Conservation (phyloP, 106 monocot species). For the Dactylorhiza incarnata region DNA sequence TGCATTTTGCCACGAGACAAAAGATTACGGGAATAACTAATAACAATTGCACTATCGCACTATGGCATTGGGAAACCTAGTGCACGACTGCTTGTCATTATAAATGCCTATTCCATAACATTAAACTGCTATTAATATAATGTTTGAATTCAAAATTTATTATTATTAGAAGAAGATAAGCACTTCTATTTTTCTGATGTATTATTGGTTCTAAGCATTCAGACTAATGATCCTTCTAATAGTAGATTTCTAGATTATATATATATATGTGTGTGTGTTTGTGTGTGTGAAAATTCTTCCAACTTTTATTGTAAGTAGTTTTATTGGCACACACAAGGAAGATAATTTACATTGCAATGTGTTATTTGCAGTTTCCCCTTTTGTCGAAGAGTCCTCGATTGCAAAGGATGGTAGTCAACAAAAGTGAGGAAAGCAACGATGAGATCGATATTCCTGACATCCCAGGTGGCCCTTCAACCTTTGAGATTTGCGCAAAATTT, state of each 20-base stretch:
- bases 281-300: not conserved
- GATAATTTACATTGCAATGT: not conserved
- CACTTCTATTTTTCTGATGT: not conserved
- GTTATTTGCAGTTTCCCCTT: conserved; percentile 57
- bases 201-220: not conserved
- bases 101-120: not conserved
- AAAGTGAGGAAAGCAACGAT: conserved; percentile 29
- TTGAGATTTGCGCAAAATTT: conserved; percentile 89
- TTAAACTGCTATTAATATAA: not conserved
- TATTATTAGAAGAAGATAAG: not conserved
- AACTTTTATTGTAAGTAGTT: not conserved
- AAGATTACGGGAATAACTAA: no score
- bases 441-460: conserved; percentile 60
- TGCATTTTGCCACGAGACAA: no score
- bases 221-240: not conserved
- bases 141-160: not conserved
- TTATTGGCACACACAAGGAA: not conserved
- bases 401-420: conserved; percentile 35
- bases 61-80: no score
- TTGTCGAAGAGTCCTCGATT: conserved; percentile 57
- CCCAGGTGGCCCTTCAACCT: conserved; percentile 72
- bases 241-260: not conserved
- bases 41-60: no score
- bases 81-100: no score
- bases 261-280: no score